Evolutionary conservation across 2,329 filamentous ascomycete genomes (phyloP).

Genomic region (Escovopsis sp.): DNA sequence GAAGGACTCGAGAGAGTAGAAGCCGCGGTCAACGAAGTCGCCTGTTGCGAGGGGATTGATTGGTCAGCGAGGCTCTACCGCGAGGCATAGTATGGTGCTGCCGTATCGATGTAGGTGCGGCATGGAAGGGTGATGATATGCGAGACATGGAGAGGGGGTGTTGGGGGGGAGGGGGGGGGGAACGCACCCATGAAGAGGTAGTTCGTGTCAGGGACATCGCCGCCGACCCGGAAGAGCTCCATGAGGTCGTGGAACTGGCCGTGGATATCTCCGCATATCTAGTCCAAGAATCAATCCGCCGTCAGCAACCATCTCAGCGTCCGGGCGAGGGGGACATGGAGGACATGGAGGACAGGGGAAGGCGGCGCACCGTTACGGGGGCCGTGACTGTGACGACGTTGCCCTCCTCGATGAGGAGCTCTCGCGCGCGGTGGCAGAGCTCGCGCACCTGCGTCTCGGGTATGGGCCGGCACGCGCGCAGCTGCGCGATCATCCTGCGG

Average conservation of each 20-base stretch:
- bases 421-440: slow-evolving; percentile 90
- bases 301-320: slow-evolving; percentile 1
- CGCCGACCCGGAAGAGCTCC: slow-evolving; percentile 89
- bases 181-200: slow-evolving; percentile 83
- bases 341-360: background rate
- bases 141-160: too few species aligned
- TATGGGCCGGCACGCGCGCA: slow-evolving; percentile 90
- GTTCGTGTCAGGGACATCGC: slow-evolving; percentile 87
- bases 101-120: background rate
- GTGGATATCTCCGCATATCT: slow-evolving; percentile 95
- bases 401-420: slow-evolving; percentile 91
- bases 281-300: background rate
- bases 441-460: slow-evolving; percentile 91
- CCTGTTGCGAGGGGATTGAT: slow-evolving; percentile 29
- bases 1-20: slow-evolving; percentile 95
- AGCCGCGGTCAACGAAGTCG: slow-evolving; percentile 94
- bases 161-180: too few species aligned
- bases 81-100: too few species aligned
- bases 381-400: slow-evolving; percentile 94
- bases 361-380: slow-evolving; percentile 61
- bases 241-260: slow-evolving; percentile 94
- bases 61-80: too few species aligned
- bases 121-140: too few species aligned
- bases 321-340: too few species aligned
- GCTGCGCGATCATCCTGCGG: slow-evolving; percentile 74